phyloP scores from a whole-genome alignment of 2,329 filamentous ascomycete genomes.

The Fusarium oligoseptatum region DNA sequence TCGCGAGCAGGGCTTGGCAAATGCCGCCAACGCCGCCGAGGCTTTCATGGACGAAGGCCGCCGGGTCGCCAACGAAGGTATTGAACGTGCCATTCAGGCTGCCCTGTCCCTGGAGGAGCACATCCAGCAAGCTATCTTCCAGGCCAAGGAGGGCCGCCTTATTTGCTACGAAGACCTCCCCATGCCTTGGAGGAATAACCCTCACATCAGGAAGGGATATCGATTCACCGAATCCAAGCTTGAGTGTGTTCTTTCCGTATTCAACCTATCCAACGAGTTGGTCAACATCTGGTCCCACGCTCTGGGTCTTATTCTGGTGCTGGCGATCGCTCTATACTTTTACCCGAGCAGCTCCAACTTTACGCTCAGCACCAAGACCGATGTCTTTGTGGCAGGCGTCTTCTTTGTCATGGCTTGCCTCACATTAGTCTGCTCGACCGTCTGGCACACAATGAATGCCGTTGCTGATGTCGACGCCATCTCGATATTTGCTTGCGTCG shows the following conservation, averaged over 20 bases:
- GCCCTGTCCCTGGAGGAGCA: conserved; percentile 86
- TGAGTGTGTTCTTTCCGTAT: conserved; percentile 87
- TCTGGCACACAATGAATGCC: conserved; percentile 99
- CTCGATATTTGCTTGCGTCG: conserved; percentile 96
- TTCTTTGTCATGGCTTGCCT: conserved; percentile 98
- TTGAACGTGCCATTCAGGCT: conserved; percentile 83
- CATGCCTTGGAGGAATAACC: conserved; percentile 93
- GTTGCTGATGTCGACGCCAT: conserved; percentile 91
- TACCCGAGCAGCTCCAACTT: conserved; percentile 93
- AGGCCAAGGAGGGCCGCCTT: conserved; percentile 83
- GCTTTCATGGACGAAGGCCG: conserved; percentile 83
- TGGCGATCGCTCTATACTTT: conserved; percentile 93
- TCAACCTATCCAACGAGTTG: conserved; percentile 89
- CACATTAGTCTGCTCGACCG: conserved; percentile 92
- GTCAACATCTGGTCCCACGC: conserved; percentile 99
- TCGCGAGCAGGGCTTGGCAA: conserved; percentile 79
- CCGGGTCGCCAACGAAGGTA: conserved; percentile 83
- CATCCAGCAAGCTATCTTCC: conserved; percentile 81
- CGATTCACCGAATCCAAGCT: conserved; percentile 93
- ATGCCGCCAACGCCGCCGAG: conserved; percentile 74
- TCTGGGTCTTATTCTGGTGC: conserved; percentile 87
- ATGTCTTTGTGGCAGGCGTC: conserved; percentile 89
- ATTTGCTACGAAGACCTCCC: conserved; percentile 93
- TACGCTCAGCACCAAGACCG: conserved; percentile 84
- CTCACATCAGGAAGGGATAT: conserved; percentile 91